Evolutionary conservation across 345 rosid genomes (phyloP).

Genomic region (Populus deltoides): DNA sequence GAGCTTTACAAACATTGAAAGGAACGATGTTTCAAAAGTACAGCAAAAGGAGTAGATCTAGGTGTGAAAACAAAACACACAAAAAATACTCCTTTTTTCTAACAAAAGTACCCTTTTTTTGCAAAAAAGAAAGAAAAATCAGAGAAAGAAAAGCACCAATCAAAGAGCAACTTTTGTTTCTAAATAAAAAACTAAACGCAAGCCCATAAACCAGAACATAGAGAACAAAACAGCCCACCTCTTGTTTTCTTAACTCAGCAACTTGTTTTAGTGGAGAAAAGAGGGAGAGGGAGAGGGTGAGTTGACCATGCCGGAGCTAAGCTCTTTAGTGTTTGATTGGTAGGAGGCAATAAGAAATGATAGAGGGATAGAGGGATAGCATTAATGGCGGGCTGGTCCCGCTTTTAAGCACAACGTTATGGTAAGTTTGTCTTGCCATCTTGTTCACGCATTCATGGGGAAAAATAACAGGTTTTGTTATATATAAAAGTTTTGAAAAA

Average conservation of each 20-base stretch:
- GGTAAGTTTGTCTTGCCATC: not conserved
- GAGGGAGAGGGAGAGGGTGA: slow-evolving; percentile 2
- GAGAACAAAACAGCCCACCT: slow-evolving; percentile 15
- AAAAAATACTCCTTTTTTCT: too few species aligned
- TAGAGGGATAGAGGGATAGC: slow-evolving; percentile 4
- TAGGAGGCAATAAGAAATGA: not conserved
- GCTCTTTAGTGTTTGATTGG: not conserved
- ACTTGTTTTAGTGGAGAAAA: not conserved
- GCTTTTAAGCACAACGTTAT: slow-evolving; percentile 15
- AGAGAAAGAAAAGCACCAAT: slow-evolving; percentile 11
- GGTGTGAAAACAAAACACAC: slow-evolving; percentile 5
- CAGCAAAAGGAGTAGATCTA: slow-evolving; percentile 39
- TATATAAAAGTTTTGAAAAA: too few species aligned
- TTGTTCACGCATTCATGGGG: too few species aligned
- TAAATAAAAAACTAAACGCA: not conserved
- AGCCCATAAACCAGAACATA: slow-evolving; percentile 8
- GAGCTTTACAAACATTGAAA: slow-evolving; percentile 14
- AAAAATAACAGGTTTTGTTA: too few species aligned
- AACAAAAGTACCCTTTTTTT: not conserved
- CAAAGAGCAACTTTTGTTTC: slow-evolving; percentile 5
- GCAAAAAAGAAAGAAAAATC: not conserved
- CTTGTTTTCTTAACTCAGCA: slow-evolving; percentile 10
- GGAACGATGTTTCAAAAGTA: slow-evolving; percentile 12
- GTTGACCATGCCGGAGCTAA: slow-evolving; percentile 9
- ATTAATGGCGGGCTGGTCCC: slow-evolving; percentile 46